Conservation (phyloP, 345 rosid species). For the Acer saccharum region DNA sequence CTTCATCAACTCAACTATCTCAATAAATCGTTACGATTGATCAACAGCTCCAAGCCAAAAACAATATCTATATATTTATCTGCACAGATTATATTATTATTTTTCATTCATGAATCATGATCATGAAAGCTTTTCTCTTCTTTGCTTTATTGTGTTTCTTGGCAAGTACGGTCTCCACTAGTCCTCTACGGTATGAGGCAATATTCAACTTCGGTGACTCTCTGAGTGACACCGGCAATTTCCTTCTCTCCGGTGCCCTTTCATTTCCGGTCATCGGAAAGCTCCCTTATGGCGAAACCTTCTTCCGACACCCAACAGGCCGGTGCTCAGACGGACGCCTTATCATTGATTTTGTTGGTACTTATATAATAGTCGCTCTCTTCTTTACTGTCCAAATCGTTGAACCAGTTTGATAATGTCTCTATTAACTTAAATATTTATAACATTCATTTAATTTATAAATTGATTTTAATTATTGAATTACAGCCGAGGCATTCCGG, state of each 20-base stretch:
- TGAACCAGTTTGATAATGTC: not conserved
- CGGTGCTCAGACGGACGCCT: constrained; percentile 78
- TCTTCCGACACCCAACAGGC: constrained; percentile 59
- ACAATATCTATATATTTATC: not conserved
- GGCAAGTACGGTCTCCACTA: constrained; percentile 21
- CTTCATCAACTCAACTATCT: not conserved
- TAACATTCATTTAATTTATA: not conserved
- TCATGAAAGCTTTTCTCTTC: constrained; percentile 8
- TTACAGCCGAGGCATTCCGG: constrained; percentile 62
- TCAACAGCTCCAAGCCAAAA: not conserved
- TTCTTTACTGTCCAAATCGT: too few species aligned
- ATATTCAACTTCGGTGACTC: constrained; percentile 85
- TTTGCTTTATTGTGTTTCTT: constrained; percentile 11
- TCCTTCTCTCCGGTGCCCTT: constrained; percentile 50
- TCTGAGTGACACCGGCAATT: constrained; percentile 76
- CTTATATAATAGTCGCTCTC: not conserved
- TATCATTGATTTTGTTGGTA: constrained; percentile 73
- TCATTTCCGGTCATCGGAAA: constrained; percentile 50
- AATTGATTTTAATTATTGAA: not conserved
- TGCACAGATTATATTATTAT: too few species aligned
- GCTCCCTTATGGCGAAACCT: constrained; percentile 66
- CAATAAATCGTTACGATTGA: not conserved
- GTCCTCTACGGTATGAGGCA: constrained; percentile 44
- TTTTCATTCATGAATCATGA: not conserved
- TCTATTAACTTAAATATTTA: too few species aligned